Evolutionary conservation across 208 protist species (phyloP), one percentile per base, ranked within the genome.

Genomic region (Wallacemonas sp.): DNA sequence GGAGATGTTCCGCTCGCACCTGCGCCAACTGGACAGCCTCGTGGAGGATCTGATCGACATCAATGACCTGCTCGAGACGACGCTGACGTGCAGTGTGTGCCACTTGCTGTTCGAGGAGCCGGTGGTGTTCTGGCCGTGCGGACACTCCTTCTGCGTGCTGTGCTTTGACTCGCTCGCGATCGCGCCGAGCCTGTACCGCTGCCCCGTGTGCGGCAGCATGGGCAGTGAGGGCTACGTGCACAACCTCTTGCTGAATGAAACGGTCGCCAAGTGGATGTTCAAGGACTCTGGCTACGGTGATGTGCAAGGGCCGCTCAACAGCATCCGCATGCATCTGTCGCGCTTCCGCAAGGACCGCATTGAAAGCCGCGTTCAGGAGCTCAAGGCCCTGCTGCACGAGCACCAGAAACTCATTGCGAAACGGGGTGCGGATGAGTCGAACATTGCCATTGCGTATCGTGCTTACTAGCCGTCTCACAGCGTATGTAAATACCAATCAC

Each of bases 201-300:
- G 90, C 70, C 78, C 90, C 9, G 81, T 74, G 2, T 95, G 90
- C 41, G 87, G 90, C 33, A 92, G 85, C 70, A 90, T 95, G 27
- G 90, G 87, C 38, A 93, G 87, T 54, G 90, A 95, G 66, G 90
- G 90, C 4, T 95, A 83, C 44, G 48, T 93, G 46, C 90, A 95
- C 72, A 95, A 92, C 56, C 46, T 95, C 17, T 78, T 95, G 11
- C 49, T 93, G 9, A 81, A 67, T 9, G 90, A 95, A 55, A 92
- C 81, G 14, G 77, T 95, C 2, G 85, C 84, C 32, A 95, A 95
- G 76, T 95, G 90, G 87, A 86, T 95, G 80, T 95, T 95, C 68
- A 95, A 95, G 72, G 90, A 95, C 60, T 68, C 74, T 23, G 86
- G 90, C 0, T 95, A 93, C 49, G 81, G 74, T 16, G 87, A 92